Conservation (phyloP, 257 asterid genomes). For the Solanum raphanifolium region DNA sequence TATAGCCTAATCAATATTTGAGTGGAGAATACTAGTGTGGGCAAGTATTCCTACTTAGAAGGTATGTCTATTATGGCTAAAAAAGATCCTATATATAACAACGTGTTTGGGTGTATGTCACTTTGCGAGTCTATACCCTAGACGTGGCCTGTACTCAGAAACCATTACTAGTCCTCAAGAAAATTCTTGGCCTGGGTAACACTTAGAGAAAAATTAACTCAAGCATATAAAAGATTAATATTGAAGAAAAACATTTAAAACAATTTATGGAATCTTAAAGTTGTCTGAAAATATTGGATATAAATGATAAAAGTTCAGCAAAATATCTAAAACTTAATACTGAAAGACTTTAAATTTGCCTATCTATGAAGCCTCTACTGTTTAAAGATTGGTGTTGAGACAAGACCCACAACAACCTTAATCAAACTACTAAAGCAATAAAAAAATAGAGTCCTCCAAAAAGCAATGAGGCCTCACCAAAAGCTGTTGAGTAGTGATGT, state of each 20-base stretch:
- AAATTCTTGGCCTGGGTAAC: neutral
- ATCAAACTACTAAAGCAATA: neutral
- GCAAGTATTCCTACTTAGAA: neutral
- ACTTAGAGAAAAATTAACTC: neutral
- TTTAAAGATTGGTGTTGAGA: neutral
- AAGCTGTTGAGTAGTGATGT: neutral
- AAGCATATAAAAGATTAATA: too few relatives aligned
- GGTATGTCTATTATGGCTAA: neutral
- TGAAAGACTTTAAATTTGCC: neutral
- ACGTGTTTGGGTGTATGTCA: neutral
- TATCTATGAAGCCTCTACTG: neutral
- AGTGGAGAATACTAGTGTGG: neutral
- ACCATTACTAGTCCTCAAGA: neutral
- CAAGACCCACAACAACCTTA: neutral
- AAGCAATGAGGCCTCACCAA: neutral
- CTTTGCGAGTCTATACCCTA: neutral
- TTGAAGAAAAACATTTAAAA: neutral
- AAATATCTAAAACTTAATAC: neutral
- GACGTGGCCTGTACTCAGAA: neutral
- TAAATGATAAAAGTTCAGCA: neutral
- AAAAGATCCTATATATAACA: neutral
- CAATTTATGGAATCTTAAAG: neutral
- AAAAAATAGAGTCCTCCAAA: neutral
- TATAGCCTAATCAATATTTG: too few relatives aligned
- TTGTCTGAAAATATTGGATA: too few relatives aligned